Evolutionary conservation across 257 asterid species (phyloP), one percentile per base, ranked within the genome.

Genomic region (Perilla frutescens): DNA sequence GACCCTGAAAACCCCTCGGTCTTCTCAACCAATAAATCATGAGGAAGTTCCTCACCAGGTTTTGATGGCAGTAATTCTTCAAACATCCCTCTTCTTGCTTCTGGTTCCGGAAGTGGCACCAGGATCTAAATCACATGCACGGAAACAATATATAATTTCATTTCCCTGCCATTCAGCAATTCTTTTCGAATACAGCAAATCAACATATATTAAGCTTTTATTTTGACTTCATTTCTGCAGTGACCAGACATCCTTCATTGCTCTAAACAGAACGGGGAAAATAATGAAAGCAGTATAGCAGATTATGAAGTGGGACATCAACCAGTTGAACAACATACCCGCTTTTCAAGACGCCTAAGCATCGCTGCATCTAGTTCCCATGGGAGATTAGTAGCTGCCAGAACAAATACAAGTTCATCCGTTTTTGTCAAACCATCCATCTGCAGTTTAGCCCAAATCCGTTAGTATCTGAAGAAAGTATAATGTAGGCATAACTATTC

Each of bases 361-460:
- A 94, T 91, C 63, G 99, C 99, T 64, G 90, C 96, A 84, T 94
- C 99, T 72, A 94, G 90, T 77, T 94, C 99, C 99, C 99, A 94
- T 37, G 99, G 99, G 66, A 94, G 97, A 83, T 94, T 94, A 56
- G 99, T 94, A 72, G 99, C 99, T 15, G 98, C 99, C 82, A 94
- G 85, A 79, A 94, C 99, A 87, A 94, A 94, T 26, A 94, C 99
- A 67, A 94, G 97, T 79, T 88, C 99, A 76, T 94, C 87, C 44
- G 97, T 85, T 86, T 78, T 70, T n/a, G 90, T 90, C 93, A 94
- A 86, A 66, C 98, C 99, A 68, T 94, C 99, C 99, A 94, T 94
- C 99, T 94, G 96, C 87, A 90, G 80, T 88, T 72, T 76, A 74
- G 82, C 67, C 62, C 76, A 85, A 77, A 71, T 45, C 14, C 72